phyloP scores from a whole-genome alignment of 208 protist species.

The Leishmania arabica region DNA sequence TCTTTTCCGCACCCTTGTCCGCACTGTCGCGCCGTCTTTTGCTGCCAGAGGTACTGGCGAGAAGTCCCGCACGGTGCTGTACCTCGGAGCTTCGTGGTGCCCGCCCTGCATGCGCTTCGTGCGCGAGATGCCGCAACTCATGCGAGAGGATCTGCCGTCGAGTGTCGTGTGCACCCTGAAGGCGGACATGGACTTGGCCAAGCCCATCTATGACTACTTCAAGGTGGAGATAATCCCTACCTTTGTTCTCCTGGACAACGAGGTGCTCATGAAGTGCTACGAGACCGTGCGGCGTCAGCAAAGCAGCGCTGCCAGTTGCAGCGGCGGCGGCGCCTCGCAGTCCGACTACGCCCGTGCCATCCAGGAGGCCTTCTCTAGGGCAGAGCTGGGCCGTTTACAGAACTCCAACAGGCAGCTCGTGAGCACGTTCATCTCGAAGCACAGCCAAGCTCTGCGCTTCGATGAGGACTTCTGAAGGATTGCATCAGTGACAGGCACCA shows the following conservation, averaged over 20 bases:
- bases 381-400: conserved; percentile 69
- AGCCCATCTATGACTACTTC: conserved; percentile 72
- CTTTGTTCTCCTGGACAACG: conserved; percentile 81
- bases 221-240: conserved; percentile 78
- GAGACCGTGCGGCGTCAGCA: conserved; percentile 25
- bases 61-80: conserved; percentile 53
- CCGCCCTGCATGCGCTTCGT: conserved; percentile 86
- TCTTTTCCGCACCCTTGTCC: conserved; percentile 48
- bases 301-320: background rate
- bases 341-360: conserved; percentile 19
- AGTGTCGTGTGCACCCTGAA: conserved; percentile 58
- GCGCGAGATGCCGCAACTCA: conserved; percentile 51
- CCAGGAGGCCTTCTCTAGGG: conserved; percentile 36
- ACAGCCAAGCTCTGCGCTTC: conserved; percentile 58
- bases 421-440: conserved; percentile 69
- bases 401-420: conserved; percentile 67
- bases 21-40: conserved; percentile 22
- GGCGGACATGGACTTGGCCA: conserved; percentile 82
- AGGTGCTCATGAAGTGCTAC: conserved; percentile 40
- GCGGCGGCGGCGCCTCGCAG: conserved; percentile 8
- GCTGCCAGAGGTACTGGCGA: conserved; percentile 9
- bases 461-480: conserved; percentile 76
- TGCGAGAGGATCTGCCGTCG: conserved; percentile 41
- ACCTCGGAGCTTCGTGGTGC: conserved; percentile 86
- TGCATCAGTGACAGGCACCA: background rate